Evolutionary conservation across 2,329 filamentous ascomycete species (phyloP).

Genomic region (Fusarium mexicanum): DNA sequence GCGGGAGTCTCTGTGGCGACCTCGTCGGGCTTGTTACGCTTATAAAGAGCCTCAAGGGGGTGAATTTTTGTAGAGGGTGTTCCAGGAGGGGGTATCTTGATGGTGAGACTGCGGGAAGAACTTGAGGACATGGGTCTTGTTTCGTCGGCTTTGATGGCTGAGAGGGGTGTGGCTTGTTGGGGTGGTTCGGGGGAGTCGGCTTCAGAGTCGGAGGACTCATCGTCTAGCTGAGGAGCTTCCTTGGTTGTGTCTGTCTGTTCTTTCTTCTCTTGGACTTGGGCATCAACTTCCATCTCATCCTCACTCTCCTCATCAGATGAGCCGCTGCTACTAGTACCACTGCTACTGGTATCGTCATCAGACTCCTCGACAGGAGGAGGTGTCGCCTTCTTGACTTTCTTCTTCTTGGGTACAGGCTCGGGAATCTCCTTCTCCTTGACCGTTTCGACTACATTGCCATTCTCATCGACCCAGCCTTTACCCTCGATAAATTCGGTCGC

Average conservation of each 20-base stretch:
- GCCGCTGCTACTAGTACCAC: slow-evolving; percentile 48
- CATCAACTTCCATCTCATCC: slow-evolving; percentile 28
- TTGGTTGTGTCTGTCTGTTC: not conserved
- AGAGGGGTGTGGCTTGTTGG: slow-evolving; percentile 35
- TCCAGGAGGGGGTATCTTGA: slow-evolving; percentile 62
- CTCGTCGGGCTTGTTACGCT: slow-evolving; percentile 65
- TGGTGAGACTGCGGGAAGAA: slow-evolving; percentile 61
- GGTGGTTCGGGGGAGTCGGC: slow-evolving; percentile 8
- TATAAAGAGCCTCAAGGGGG: slow-evolving; percentile 92
- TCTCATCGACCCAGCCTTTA: slow-evolving; percentile 86
- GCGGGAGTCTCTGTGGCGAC: slow-evolving; percentile 46
- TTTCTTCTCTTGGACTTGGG: slow-evolving; percentile 1
- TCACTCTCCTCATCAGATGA: slow-evolving; percentile 48
- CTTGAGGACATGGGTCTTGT: slow-evolving; percentile 60
- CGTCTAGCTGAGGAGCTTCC: slow-evolving; percentile 22
- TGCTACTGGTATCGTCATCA: slow-evolving; percentile 47
- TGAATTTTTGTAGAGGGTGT: slow-evolving; percentile 70
- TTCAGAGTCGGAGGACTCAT: slow-evolving; percentile 18
- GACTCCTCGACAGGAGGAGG: slow-evolving; percentile 32
- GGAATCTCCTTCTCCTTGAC: slow-evolving; percentile 51
- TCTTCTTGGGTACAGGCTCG: slow-evolving; percentile 36
- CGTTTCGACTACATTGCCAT: slow-evolving; percentile 78
- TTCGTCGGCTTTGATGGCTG: slow-evolving; percentile 46
- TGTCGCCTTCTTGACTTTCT: slow-evolving; percentile 36
- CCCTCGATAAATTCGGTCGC: slow-evolving; percentile 78